Evolutionary conservation across 1,284 basidiomycete species (phyloP).

Genomic region (Hymenochaete sp.): DNA sequence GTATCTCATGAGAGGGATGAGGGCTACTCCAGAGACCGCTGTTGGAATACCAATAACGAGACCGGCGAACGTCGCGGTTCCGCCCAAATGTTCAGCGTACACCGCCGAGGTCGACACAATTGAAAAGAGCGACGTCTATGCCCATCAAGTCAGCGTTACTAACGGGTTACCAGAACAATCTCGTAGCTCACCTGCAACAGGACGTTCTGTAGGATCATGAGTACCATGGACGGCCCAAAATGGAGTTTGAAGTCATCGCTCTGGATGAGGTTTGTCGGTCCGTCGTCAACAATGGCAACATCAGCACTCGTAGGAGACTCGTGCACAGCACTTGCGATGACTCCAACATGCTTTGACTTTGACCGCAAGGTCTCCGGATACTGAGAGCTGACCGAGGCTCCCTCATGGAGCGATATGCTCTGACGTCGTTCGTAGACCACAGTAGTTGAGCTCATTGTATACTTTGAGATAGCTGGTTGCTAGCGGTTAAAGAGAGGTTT

Average conservation of each 20-base stretch:
- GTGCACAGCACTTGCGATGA: no score
- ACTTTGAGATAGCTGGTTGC: no score
- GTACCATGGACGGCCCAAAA: conserved; percentile 32
- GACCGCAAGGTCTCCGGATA: no score
- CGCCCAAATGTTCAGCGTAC: conserved; percentile 56
- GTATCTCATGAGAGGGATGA: conserved; percentile 48
- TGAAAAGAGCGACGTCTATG: conserved; percentile 57
- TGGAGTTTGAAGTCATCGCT: conserved; percentile 43
- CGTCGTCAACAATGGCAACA: no score
- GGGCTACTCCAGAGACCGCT: conserved; percentile 45
- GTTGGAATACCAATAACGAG: conserved; percentile 61
- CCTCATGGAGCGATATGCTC: no score
- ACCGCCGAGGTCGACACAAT: conserved; percentile 56
- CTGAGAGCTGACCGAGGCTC: no score
- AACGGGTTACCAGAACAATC: background rate
- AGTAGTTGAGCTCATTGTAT: no score
- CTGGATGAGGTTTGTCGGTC: background rate
- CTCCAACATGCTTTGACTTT: no score
- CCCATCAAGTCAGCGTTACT: background rate
- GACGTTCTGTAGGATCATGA: conserved; percentile 36
- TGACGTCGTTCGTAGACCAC: no score
- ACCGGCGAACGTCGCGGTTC: conserved; percentile 57
- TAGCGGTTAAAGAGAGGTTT: no score
- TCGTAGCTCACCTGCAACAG: conserved; percentile 34
- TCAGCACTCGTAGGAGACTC: no score